Percentiles rank a stretch among this genome's conserved stretches.
Conservation (phyloP, 495 filamentous ascomycete genomes). For the Penicillium bialowiezense region DNA sequence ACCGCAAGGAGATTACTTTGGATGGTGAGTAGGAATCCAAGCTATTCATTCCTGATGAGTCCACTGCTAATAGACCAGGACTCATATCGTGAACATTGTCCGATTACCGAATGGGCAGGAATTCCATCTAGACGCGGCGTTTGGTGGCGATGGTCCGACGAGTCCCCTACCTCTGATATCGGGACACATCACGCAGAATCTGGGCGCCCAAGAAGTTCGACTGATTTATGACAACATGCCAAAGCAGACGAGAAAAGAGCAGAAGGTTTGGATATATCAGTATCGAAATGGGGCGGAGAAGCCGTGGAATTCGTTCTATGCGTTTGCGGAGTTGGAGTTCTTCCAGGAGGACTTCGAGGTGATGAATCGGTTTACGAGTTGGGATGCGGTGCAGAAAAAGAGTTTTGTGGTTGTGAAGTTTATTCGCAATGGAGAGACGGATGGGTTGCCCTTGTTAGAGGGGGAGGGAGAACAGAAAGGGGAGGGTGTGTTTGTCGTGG, state of each 20-base stretch:
- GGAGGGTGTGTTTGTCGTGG: constrained; percentile 36
- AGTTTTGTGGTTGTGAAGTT: constrained; percentile 57
- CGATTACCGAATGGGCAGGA: constrained; percentile 41
- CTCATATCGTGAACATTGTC: constrained; percentile 70
- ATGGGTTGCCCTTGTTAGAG: constrained; percentile 4
- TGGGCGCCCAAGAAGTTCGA: constrained; percentile 50
- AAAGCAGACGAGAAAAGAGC: constrained; percentile 35
- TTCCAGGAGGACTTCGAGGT: constrained; percentile 60
- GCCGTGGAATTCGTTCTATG: constrained; percentile 57
- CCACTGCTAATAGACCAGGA: constrained; percentile 33
- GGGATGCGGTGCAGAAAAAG: constrained; percentile 46
- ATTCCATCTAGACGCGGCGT: constrained; percentile 70
- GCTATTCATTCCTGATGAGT: too few species aligned
- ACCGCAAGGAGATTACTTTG: constrained; percentile 34
- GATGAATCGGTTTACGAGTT: constrained; percentile 59
- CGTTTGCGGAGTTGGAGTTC: constrained; percentile 61
- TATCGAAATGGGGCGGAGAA: constrained; percentile 42
- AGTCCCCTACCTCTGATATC: constrained; percentile 50
- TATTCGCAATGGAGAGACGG: constrained; percentile 38
- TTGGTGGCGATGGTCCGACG: constrained; percentile 62
- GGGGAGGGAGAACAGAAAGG: constrained; percentile 13
- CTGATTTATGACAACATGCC: constrained; percentile 45
- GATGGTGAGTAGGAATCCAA: constrained; percentile 36
- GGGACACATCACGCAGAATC: constrained; percentile 34
- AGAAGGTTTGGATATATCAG: constrained; percentile 63